A percentile compares a stretch with the other conserved stretches of the same genome.
Conservation (phyloP, 306 rosid species). For the Gastrolobium bilobum region DNA sequence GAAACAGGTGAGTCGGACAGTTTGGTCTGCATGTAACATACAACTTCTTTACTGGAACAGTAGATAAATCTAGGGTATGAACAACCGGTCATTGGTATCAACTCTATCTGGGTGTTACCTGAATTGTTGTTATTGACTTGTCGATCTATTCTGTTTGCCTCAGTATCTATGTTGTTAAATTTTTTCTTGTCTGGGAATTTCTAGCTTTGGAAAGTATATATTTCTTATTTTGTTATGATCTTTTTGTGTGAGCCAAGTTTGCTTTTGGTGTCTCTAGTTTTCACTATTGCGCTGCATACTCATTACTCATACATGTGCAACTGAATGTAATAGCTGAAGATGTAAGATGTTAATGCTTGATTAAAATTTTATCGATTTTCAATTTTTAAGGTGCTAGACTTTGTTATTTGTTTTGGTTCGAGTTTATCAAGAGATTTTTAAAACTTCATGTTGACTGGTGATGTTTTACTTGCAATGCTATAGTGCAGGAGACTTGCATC, state of each 20-base stretch:
- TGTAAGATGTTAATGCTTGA: slow-evolving; percentile 11
- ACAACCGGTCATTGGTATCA: not conserved
- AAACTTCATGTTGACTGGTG: slow-evolving; percentile 50
- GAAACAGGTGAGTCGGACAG: slow-evolving; percentile 58
- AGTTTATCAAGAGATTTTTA: slow-evolving; percentile 20
- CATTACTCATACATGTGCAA: slow-evolving; percentile 8
- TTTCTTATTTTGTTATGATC: not conserved
- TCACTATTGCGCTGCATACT: slow-evolving; percentile 19
- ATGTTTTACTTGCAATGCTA: slow-evolving; percentile 59
- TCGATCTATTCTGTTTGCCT: not conserved
- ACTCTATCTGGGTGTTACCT: not conserved
- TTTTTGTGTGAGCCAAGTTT: not conserved
- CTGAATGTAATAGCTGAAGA: slow-evolving; percentile 1
- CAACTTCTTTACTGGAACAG: slow-evolving; percentile 1
- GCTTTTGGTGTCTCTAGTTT: not conserved
- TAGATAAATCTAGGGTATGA: slow-evolving; percentile 3
- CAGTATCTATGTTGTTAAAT: not conserved
- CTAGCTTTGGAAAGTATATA: not conserved
- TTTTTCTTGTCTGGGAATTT: slow-evolving; percentile 8
- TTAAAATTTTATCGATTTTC: slow-evolving; percentile 23
- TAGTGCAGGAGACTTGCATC: slow-evolving; percentile 93
- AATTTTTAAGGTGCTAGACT: slow-evolving; percentile 14
- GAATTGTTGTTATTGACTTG: not conserved
- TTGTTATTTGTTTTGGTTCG: slow-evolving; percentile 24
- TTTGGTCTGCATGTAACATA: slow-evolving; percentile 5